Evolutionary conservation across 495 filamentous ascomycete species (phyloP).

Genomic region (Pyrenopolyporus hunteri): DNA sequence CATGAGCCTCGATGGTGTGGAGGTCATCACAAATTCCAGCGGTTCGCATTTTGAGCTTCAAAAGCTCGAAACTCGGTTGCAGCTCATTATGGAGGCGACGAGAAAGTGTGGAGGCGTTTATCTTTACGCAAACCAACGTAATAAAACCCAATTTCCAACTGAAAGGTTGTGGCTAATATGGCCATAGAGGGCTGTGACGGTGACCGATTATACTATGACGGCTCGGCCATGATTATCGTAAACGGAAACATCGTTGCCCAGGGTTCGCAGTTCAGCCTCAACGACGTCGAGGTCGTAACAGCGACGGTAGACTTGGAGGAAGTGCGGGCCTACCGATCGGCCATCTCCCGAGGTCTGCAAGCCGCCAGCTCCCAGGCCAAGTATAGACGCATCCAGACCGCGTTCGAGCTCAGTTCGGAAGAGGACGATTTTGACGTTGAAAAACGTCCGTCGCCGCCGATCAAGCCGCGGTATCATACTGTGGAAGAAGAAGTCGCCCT

Average conservation of each 20-base stretch:
- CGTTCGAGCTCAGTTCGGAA: constrained; percentile 49
- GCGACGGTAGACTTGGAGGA: constrained; percentile 81
- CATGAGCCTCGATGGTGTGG: constrained; percentile 67
- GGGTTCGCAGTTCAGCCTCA: constrained; percentile 71
- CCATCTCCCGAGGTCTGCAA: constrained; percentile 61
- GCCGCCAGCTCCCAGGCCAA: constrained; percentile 42
- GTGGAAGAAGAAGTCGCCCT: constrained; percentile 81
- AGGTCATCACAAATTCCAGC: constrained; percentile 79
- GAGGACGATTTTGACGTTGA: constrained; percentile 42
- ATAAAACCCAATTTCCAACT: background rate
- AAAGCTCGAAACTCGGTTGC: constrained; percentile 76
- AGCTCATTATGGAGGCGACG: constrained; percentile 79
- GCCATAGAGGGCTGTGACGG: constrained; percentile 56
- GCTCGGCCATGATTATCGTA: constrained; percentile 72
- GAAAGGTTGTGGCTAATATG: constrained; percentile 39
- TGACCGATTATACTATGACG: constrained; percentile 52
- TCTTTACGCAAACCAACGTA: constrained; percentile 32
- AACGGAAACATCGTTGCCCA: constrained; percentile 75
- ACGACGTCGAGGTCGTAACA: constrained; percentile 78
- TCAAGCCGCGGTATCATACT: constrained; percentile 57
- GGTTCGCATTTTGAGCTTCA: constrained; percentile 71
- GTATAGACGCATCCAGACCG: constrained; percentile 49
- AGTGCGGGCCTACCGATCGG: constrained; percentile 60
- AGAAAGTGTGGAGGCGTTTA: constrained; percentile 69
- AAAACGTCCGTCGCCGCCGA: constrained; percentile 41